Conservation (phyloP, 208 protist species). For the Crithidia brevicula region DNA sequence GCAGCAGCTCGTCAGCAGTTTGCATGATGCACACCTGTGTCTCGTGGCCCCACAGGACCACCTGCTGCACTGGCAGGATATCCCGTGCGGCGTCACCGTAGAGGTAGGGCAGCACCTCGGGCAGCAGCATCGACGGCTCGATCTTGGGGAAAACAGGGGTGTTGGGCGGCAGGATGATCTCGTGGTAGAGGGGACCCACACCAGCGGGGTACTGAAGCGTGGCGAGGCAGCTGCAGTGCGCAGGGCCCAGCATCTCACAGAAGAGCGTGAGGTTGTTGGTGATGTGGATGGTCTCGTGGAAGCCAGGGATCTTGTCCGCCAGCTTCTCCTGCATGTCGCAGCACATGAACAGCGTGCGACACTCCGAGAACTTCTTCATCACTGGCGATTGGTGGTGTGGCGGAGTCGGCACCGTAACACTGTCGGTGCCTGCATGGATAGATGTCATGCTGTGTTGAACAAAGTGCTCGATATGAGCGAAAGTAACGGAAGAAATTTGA, state of each 20-base stretch:
- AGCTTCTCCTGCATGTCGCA: conserved; percentile 86
- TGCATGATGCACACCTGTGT: conserved; percentile 79
- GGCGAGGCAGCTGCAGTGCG: conserved; percentile 47
- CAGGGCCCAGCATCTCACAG: conserved; percentile 35
- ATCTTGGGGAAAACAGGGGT: conserved; percentile 61
- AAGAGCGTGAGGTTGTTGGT: conserved; percentile 50
- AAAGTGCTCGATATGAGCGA: too few relatives aligned
- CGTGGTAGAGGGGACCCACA: conserved; percentile 42
- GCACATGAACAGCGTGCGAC: conserved; percentile 74
- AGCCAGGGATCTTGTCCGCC: conserved; percentile 42
- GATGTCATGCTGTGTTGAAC: background rate
- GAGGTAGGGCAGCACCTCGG: conserved; percentile 52
- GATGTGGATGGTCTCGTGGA: conserved; percentile 48
- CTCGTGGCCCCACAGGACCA: conserved; percentile 76
- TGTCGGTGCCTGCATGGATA: background rate
- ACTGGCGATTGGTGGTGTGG: background rate
- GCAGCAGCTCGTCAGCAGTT: conserved; percentile 64
- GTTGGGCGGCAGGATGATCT: conserved; percentile 54
- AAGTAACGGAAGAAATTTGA: too few relatives aligned
- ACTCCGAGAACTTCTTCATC: conserved; percentile 13
- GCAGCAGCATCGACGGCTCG: conserved; percentile 63
- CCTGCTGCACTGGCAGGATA: conserved; percentile 64
- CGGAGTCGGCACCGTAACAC: conserved; percentile 16
- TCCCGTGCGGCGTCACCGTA: conserved; percentile 32
- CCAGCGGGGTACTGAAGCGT: conserved; percentile 68